These are phyloP conservation scores for Boletus subcaerulescens DNA, from an alignment of 768 basidiomycete genomes.

Conservation along the genomic window DNA sequence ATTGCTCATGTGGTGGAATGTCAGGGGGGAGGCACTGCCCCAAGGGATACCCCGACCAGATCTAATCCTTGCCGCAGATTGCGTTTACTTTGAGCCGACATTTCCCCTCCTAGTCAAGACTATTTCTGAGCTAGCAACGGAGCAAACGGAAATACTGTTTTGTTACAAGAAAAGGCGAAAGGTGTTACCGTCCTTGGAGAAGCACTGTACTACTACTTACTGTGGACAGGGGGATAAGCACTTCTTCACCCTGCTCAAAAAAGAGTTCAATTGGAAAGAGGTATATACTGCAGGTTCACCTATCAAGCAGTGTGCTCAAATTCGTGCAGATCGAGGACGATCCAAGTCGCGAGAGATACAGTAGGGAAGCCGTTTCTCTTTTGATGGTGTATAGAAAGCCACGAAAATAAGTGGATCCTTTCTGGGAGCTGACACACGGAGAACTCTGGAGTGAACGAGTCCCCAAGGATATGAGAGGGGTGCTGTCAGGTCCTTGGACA, in stretches of 20 bases:
- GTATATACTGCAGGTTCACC: constrained; percentile 33
- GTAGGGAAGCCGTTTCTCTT: constrained; percentile 64
- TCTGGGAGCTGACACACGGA: neutral
- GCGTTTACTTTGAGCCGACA: constrained; percentile 93
- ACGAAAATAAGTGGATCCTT: neutral
- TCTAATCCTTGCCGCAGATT: constrained; percentile 86
- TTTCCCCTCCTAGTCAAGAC: constrained; percentile 87
- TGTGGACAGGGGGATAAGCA: constrained; percentile 73
- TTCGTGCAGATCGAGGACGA: constrained; percentile 57
- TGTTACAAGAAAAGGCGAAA: constrained; percentile 94
- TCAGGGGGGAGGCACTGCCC: constrained; percentile 67
- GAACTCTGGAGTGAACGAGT: neutral
- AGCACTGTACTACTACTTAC: neutral
- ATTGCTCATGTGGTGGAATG: constrained; percentile 2
- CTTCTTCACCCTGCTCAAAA: constrained; percentile 79
- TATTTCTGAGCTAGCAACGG: constrained; percentile 57
- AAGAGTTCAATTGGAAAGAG: constrained; percentile 70
- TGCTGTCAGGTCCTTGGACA: neutral
- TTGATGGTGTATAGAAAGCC: constrained; percentile 36
- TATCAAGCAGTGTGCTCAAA: constrained; percentile 1
- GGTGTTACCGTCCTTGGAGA: constrained; percentile 39
- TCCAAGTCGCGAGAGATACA: constrained; percentile 54
- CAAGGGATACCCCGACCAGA: constrained; percentile 48
- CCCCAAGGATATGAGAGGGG: neutral
- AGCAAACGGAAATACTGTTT: constrained; percentile 70